Conservation (phyloP, 2,329 filamentous ascomycete species). For the Aspergillus transmontanensis region DNA sequence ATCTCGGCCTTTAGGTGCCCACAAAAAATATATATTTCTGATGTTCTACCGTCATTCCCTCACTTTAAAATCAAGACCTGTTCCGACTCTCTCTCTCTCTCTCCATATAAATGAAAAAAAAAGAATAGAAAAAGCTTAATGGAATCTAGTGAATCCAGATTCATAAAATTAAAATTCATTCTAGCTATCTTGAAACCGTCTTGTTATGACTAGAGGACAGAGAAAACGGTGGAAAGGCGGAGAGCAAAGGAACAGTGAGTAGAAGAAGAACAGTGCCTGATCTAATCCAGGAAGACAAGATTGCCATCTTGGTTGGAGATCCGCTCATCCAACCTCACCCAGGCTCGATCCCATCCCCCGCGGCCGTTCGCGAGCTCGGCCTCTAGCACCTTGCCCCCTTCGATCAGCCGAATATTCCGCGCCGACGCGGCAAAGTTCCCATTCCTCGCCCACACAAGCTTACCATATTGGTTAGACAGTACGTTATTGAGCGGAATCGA, state of each 20-base stretch:
- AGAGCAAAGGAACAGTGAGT: background rate
- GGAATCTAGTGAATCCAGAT: too few relatives aligned
- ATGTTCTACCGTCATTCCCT: too few relatives aligned
- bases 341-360: slow-evolving; percentile 35
- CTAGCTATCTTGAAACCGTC: background rate
- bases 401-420: slow-evolving; percentile 30
- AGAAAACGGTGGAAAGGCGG: background rate
- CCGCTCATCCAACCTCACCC: slow-evolving; percentile 40
- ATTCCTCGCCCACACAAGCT: slow-evolving; percentile 36
- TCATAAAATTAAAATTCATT: background rate
- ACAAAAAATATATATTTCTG: too few relatives aligned
- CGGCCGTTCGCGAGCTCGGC: slow-evolving; percentile 37
- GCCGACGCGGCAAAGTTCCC: slow-evolving; percentile 42
- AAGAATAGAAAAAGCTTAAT: too few relatives aligned
- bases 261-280: background rate
- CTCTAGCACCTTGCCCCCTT: slow-evolving; percentile 36
- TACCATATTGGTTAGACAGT: slow-evolving; percentile 41
- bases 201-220: background rate
- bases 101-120: too few relatives aligned
- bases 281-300: slow-evolving; percentile 31
- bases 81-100: too few relatives aligned
- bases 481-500: slow-evolving; percentile 40
- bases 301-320: slow-evolving; percentile 43
- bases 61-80: too few relatives aligned
- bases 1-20: too few relatives aligned